These are phyloP conservation scores for Beauveria rudraprayagi DNA, from an alignment of 2,329 filamentous ascomycete species.

Conservation along the genomic window DNA sequence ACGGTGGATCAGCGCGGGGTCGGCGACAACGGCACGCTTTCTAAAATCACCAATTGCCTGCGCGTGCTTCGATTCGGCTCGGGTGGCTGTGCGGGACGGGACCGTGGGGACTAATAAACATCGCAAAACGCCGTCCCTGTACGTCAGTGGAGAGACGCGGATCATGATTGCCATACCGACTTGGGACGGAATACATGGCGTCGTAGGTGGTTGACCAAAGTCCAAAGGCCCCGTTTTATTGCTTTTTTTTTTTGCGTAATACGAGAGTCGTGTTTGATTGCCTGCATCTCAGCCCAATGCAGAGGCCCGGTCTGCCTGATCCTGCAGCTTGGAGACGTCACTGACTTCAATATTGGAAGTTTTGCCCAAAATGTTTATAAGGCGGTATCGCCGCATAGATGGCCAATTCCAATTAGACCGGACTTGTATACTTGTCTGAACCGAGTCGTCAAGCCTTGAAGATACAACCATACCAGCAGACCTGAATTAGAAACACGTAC, in stretches of 20 bases:
- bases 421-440: not conserved
- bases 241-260: not conserved
- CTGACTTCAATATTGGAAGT: too few species aligned
- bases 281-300: not conserved
- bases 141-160: not conserved
- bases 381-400: too few species aligned
- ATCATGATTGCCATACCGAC: too few species aligned
- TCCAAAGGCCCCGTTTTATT: not conserved
- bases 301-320: too few species aligned
- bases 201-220: not conserved
- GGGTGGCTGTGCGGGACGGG: too few species aligned
- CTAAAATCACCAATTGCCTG: too few species aligned
- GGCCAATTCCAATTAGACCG: not conserved
- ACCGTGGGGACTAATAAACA: too few species aligned
- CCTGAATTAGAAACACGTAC: not conserved
- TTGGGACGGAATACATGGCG: too few species aligned
- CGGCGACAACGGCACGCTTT: not conserved
- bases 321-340: too few species aligned
- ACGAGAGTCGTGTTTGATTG: not conserved
- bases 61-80: too few species aligned
- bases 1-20: not conserved
- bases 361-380: too few species aligned
- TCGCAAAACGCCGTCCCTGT: too few species aligned
- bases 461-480: not conserved
- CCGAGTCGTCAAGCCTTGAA: not conserved